A percentile compares a stretch with the other conserved stretches of the same genome.
Conservation (phyloP, 2,329 filamentous ascomycete species). For the Aspergillus melleus region DNA sequence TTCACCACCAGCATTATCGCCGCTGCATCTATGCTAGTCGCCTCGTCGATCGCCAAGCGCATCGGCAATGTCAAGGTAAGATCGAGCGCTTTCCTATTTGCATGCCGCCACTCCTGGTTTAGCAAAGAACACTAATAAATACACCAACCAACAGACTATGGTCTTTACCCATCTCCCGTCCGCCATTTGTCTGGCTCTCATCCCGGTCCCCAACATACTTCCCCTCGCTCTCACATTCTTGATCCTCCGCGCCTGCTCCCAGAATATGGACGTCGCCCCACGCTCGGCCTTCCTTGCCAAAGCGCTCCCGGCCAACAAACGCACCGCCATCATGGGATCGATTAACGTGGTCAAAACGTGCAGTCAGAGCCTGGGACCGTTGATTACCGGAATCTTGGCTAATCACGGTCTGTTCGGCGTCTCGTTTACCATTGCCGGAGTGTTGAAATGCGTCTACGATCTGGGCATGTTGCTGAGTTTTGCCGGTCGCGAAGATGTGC, state of each 20-base stretch:
- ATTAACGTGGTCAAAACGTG: conserved; percentile 69
- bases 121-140: background rate
- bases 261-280: conserved; percentile 71
- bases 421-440: conserved; percentile 63
- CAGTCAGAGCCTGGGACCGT: conserved; percentile 61
- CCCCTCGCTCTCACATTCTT: conserved; percentile 60
- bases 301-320: conserved; percentile 62
- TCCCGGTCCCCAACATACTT: conserved; percentile 58
- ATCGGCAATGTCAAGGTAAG: conserved; percentile 52
- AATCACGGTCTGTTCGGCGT: conserved; percentile 59
- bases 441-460: conserved; percentile 63
- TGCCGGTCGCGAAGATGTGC: conserved; percentile 26
- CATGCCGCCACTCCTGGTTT: background rate
- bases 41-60: conserved; percentile 65
- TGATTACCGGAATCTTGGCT: conserved; percentile 65
- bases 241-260: conserved; percentile 60
- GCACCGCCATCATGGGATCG: conserved; percentile 70
- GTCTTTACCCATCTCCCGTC: conserved; percentile 73
- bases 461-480: conserved; percentile 57
- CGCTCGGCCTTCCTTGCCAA: conserved; percentile 69
- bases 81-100: background rate
- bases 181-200: conserved; percentile 62
- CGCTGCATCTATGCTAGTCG: conserved; percentile 49
- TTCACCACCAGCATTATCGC: conserved; percentile 48
- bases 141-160: conserved; percentile 59